Percentiles rank a stretch among this genome's conserved stretches.
Conservation (phyloP, 2,329 filamentous ascomycete species). For the Aspergillus felis region DNA sequence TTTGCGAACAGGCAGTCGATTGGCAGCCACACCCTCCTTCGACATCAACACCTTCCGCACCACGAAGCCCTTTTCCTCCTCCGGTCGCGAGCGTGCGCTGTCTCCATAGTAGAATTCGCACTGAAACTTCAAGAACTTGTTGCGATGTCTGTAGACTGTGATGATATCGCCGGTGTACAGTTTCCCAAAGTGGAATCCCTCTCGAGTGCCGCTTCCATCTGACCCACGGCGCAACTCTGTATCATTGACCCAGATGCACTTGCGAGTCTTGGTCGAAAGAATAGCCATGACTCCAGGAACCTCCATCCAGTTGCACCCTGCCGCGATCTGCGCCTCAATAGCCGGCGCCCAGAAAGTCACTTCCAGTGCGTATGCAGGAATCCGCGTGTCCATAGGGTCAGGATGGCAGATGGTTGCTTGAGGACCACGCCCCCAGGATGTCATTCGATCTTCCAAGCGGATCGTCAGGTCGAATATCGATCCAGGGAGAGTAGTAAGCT, state of each 20-base stretch:
- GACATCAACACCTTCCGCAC: constrained; percentile 36
- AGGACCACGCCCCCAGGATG: constrained; percentile 71
- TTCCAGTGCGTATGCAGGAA: constrained; percentile 79
- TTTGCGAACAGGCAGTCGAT: constrained; percentile 23
- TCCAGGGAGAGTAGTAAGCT: constrained; percentile 60
- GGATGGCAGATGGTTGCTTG: constrained; percentile 67
- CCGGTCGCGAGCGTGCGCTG: constrained; percentile 40
- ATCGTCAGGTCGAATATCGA: constrained; percentile 65
- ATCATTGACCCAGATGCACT: constrained; percentile 73
- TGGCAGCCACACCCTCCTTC: constrained; percentile 22
- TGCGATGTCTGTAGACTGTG: constrained; percentile 58
- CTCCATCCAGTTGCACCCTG: constrained; percentile 53
- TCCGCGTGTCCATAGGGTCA: constrained; percentile 60
- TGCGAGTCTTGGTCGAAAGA: constrained; percentile 73
- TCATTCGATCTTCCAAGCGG: constrained; percentile 61
- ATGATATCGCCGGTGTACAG: constrained; percentile 75
- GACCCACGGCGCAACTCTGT: constrained; percentile 57
- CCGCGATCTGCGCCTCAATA: constrained; percentile 57
- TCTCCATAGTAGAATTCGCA: constrained; percentile 47
- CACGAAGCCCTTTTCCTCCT: constrained; percentile 38
- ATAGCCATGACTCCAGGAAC: constrained; percentile 61
- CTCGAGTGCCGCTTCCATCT: constrained; percentile 50
- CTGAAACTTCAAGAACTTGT: constrained; percentile 39
- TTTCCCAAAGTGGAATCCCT: constrained; percentile 57
- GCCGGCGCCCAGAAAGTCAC: constrained; percentile 69